phyloP scores from a whole-genome alignment of 768 basidiomycete genomes.

The Mycena rosella region DNA sequence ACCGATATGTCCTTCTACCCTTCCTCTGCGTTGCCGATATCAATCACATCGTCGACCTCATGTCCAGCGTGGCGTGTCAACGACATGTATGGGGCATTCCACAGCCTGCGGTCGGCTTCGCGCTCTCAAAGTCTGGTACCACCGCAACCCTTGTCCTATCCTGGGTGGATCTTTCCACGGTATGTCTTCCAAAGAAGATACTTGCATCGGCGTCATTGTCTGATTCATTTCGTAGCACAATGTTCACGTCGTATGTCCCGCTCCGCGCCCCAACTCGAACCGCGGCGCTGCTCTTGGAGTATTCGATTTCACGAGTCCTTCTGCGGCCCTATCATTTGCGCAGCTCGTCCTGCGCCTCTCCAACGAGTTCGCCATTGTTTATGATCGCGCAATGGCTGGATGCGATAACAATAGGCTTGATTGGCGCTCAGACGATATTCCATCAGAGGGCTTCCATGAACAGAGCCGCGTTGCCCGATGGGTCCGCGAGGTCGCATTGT shows the following conservation, averaged over 20 bases:
- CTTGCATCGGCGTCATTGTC: neutral
- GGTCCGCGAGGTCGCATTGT: too few species aligned
- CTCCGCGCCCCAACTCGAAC: too few species aligned
- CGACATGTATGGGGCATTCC: conserved; percentile 4
- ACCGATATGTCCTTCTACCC: conserved; percentile 2
- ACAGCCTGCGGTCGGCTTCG: conserved; percentile 6
- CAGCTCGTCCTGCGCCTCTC: conserved; percentile 13
- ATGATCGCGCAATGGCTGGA: neutral
- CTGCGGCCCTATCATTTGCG: conserved; percentile 12
- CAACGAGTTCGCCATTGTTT: neutral
- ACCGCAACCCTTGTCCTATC: conserved; percentile 4
- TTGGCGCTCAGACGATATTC: too few species aligned
- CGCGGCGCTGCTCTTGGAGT: neutral
- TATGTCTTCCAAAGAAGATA: neutral
- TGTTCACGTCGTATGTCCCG: too few species aligned
- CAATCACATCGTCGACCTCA: conserved; percentile 24
- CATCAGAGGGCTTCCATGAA: too few species aligned
- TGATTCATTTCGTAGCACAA: conserved; percentile 4
- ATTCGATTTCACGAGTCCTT: conserved; percentile 6
- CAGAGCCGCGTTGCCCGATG: too few species aligned
- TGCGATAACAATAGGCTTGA: conserved; percentile 19
- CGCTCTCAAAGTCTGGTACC: neutral
- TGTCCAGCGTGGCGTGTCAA: conserved; percentile 16
- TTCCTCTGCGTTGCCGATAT: conserved; percentile 11
- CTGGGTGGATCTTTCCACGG: conserved; percentile 19